Evolutionary conservation across 768 basidiomycete genomes (phyloP).

Genomic region (Boletus tomentosulus): DNA sequence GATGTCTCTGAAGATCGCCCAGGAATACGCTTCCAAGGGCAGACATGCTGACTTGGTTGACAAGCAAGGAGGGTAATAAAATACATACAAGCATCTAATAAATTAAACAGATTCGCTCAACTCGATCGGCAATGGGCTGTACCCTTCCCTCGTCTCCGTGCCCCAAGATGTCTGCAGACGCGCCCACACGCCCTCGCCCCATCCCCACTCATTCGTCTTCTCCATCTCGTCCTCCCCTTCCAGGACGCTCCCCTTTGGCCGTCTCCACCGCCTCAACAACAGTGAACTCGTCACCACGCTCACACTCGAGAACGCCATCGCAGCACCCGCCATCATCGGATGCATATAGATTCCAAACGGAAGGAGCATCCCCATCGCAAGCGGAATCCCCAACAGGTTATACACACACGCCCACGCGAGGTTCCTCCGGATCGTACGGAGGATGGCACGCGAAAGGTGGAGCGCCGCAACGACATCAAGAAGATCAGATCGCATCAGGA

Average conservation of each 20-base stretch:
- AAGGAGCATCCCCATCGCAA: slow-evolving; percentile 96
- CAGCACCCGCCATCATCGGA: slow-evolving; percentile 97
- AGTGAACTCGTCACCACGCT: slow-evolving; percentile 91
- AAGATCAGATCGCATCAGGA: slow-evolving; percentile 95
- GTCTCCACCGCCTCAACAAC: slow-evolving; percentile 78
- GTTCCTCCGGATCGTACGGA: slow-evolving; percentile 86
- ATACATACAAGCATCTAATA: neutral
- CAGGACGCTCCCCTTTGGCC: slow-evolving; percentile 68
- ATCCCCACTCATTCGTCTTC: slow-evolving; percentile 25
- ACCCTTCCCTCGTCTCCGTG: slow-evolving; percentile 53
- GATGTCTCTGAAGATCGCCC: slow-evolving; percentile 68
- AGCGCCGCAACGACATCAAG: slow-evolving; percentile 97
- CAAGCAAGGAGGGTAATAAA: neutral
- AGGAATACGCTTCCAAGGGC: slow-evolving; percentile 76
- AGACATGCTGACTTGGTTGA: slow-evolving; percentile 37
- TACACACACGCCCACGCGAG: slow-evolving; percentile 96
- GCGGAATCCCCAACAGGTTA: slow-evolving; percentile 89
- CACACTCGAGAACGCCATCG: slow-evolving; percentile 97
- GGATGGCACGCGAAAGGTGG: slow-evolving; percentile 84
- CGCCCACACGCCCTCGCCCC: slow-evolving; percentile 25
- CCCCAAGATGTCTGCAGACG: slow-evolving; percentile 43
- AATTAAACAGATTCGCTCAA: slow-evolving; percentile 38
- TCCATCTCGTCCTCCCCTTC: slow-evolving; percentile 40
- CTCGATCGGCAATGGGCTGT: slow-evolving; percentile 71
- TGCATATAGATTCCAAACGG: slow-evolving; percentile 91